phyloP scores from a whole-genome alignment of 1,284 basidiomycete species.

The Ganoderma lucidum region DNA sequence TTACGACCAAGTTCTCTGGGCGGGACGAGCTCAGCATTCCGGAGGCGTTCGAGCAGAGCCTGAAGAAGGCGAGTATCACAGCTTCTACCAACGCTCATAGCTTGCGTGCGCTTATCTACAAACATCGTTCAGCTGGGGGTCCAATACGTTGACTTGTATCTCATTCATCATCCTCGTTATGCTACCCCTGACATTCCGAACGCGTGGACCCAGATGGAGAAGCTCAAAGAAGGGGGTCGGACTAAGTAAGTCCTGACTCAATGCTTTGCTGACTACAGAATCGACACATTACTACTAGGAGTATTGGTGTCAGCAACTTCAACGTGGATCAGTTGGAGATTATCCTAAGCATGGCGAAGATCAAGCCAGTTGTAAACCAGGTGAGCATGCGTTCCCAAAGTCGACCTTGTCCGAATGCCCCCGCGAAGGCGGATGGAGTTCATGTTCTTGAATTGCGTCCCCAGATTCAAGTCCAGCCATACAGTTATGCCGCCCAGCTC shows the following conservation, averaged over 20 bases:
- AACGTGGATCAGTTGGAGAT: slow-evolving; percentile 62
- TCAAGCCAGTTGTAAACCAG: slow-evolving; percentile 82
- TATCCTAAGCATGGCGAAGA: slow-evolving; percentile 61
- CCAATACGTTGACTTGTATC: slow-evolving; percentile 76
- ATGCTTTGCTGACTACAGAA: not conserved
- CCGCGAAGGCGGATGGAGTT: not conserved
- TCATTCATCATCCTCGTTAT: slow-evolving; percentile 65
- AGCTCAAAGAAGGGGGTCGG: slow-evolving; percentile 65
- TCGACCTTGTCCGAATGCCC: not conserved
- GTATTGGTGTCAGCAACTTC: slow-evolving; percentile 85
- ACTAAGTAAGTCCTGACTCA: slow-evolving; percentile 52
- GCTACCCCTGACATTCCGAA: slow-evolving; percentile 55
- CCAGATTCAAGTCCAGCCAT: slow-evolving; percentile 74
- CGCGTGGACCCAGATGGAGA: slow-evolving; percentile 74
- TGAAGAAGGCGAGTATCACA: slow-evolving; percentile 36
- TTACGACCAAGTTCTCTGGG: slow-evolving; percentile 64
- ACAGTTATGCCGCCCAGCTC: slow-evolving; percentile 65
- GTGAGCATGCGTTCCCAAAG: slow-evolving; percentile 42
- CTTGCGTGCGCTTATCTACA: not conserved
- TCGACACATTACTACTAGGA: slow-evolving; percentile 50
- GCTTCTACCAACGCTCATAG: not conserved
- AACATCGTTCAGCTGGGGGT: slow-evolving; percentile 60
- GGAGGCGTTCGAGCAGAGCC: slow-evolving; percentile 42
- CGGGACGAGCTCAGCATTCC: slow-evolving; percentile 49
- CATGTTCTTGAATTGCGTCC: not conserved